Conservation (phyloP, 2,329 filamentous ascomycete species). For the Emericellopsis atlantica region DNA sequence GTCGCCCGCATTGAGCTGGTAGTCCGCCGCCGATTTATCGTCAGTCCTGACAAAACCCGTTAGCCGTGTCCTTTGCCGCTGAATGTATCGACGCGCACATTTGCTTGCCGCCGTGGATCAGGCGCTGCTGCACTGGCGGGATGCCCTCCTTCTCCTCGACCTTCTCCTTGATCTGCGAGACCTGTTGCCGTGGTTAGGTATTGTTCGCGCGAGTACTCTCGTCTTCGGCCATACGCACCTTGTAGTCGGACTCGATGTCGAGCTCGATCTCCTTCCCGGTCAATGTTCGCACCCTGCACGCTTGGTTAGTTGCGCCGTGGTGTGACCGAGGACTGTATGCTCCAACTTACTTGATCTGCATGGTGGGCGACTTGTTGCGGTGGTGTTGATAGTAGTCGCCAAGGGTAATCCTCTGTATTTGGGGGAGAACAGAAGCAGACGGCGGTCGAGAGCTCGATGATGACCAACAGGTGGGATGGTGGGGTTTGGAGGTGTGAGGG, state of each 20-base stretch:
- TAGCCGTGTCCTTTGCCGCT: background rate
- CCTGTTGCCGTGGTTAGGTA: conserved; percentile 32
- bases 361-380: conserved; percentile 7
- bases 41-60: conserved; percentile 57
- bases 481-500: too few relatives aligned
- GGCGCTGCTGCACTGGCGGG: conserved; percentile 86
- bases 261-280: conserved; percentile 99
- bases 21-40: conserved; percentile 85
- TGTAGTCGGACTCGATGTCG: conserved; percentile 89
- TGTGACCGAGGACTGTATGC: background rate
- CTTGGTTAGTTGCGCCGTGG: background rate
- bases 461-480: too few relatives aligned
- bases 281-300: conserved; percentile 76
- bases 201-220: background rate
- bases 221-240: conserved; percentile 37
- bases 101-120: conserved; percentile 96
- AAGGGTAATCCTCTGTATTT: too few relatives aligned
- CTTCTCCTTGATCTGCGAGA: conserved; percentile 94
- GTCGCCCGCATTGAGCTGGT: conserved; percentile 80
- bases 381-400: too few relatives aligned
- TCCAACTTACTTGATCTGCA: conserved; percentile 39
- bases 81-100: conserved; percentile 53
- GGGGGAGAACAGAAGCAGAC: too few relatives aligned
- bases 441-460: too few relatives aligned
- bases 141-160: conserved; percentile 99